phyloP scores from a whole-genome alignment of 257 asterid genomes.

The Petunia axillaris region DNA sequence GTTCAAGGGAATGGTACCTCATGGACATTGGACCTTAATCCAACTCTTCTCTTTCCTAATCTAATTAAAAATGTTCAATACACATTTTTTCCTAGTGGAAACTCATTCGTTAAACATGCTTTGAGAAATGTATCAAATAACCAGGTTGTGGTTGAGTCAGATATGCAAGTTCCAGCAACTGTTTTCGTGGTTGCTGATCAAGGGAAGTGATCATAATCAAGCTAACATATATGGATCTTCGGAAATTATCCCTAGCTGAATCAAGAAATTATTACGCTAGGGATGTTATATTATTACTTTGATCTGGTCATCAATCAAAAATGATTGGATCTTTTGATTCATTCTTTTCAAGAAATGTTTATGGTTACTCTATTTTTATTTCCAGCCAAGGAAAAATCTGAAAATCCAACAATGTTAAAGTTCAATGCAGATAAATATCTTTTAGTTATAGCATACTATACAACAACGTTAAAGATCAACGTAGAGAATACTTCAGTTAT shows the following conservation, averaged over 20 bases:
- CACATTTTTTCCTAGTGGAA: conserved; percentile 49
- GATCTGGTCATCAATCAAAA: not conserved
- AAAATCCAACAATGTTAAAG: not conserved
- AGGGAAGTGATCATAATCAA: conserved; percentile 38
- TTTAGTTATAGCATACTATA: too few relatives aligned
- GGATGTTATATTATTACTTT: conserved; percentile 10
- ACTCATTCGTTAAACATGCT: conserved; percentile 58
- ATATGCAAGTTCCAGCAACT: conserved; percentile 51
- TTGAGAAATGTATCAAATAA: conserved; percentile 60
- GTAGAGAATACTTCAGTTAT: too few relatives aligned
- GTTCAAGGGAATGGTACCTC: conserved; percentile 56
- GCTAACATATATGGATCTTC: not conserved
- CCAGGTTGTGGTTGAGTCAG: conserved; percentile 58
- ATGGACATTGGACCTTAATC: conserved; percentile 71
- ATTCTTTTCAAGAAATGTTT: conserved; percentile 16
- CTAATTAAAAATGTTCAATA: conserved; percentile 62
- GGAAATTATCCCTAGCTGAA: too few relatives aligned
- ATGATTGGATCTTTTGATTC: conserved; percentile 1
- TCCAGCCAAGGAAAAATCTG: not conserved
- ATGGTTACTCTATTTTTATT: not conserved
- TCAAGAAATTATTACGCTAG: not conserved
- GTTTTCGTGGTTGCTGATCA: conserved; percentile 71
- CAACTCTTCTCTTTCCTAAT: conserved; percentile 64
- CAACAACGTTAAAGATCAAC: too few relatives aligned
- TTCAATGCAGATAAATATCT: not conserved